A percentile compares a stretch with the other conserved stretches of the same genome.
Conservation (phyloP, 805 yeast species). For the Hanseniaspora osmophila region DNA sequence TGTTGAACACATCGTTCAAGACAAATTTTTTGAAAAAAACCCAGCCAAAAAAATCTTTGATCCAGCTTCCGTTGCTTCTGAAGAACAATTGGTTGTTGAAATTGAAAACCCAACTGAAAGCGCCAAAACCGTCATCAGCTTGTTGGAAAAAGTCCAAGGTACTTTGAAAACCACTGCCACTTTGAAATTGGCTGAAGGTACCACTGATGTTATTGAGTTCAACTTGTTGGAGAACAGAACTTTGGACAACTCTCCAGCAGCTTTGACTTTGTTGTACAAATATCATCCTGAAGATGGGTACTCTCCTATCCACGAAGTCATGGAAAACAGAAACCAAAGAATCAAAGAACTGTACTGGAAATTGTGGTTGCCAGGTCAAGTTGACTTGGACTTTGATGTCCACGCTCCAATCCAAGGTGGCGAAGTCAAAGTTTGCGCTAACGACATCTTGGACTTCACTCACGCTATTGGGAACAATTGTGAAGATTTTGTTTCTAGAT, state of each 20-base stretch:
- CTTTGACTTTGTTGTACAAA: slow-evolving; percentile 62
- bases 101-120: slow-evolving; percentile 38
- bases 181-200: slow-evolving; percentile 31
- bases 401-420: slow-evolving; percentile 58
- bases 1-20: slow-evolving; percentile 73
- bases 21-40: slow-evolving; percentile 60
- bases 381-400: slow-evolving; percentile 53
- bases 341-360: slow-evolving; percentile 96
- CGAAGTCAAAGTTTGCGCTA: slow-evolving; percentile 51
- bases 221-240: slow-evolving; percentile 80
- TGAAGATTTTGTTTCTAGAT: slow-evolving; percentile 85
- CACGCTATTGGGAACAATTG: slow-evolving; percentile 95
- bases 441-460: slow-evolving; percentile 79
- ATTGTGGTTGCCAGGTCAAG: slow-evolving; percentile 73
- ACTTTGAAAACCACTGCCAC: slow-evolving; percentile 51
- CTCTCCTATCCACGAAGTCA: slow-evolving; percentile 83
- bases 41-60: slow-evolving; percentile 69
- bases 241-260: slow-evolving; percentile 57
- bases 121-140: slow-evolving; percentile 44
- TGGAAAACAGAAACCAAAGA: slow-evolving; percentile 81
- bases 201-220: slow-evolving; percentile 45
- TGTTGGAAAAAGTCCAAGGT: slow-evolving; percentile 63
- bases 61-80: slow-evolving; percentile 33
- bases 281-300: slow-evolving; percentile 83
- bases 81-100: slow-evolving; percentile 43